These are phyloP conservation scores for Parastagonospora avenae DNA, from an alignment of 2,329 filamentous ascomycete species.

Conservation along the genomic window DNA sequence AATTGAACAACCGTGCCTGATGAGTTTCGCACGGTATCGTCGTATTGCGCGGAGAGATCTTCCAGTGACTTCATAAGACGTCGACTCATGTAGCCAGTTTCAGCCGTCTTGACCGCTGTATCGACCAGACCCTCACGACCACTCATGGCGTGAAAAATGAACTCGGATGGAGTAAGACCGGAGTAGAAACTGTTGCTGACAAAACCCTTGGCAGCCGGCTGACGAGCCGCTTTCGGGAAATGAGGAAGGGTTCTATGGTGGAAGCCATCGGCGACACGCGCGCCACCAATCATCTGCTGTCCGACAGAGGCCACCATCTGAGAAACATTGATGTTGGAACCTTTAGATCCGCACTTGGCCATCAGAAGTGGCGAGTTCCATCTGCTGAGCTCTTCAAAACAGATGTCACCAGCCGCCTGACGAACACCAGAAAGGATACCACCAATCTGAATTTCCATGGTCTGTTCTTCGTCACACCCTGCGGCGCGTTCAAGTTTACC, in stretches of 20 bases:
- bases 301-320: conserved; percentile 98
- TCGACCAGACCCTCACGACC: conserved; percentile 98
- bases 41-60: conserved; percentile 90
- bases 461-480: conserved; percentile 84
- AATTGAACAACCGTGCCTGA: conserved; percentile 91
- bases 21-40: conserved; percentile 92
- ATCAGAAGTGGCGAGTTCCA: conserved; percentile 95
- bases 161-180: conserved; percentile 86
- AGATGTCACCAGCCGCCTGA: conserved; percentile 87
- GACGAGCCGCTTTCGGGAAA: conserved; percentile 89
- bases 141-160: conserved; percentile 97
- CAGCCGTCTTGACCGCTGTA: conserved; percentile 97
- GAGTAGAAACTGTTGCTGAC: conserved; percentile 97
- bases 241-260: conserved; percentile 94
- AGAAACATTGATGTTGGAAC: conserved; percentile 95
- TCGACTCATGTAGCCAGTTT: conserved; percentile 99
- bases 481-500: conserved; percentile 84
- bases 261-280: conserved; percentile 93
- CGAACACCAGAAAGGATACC: conserved; percentile 91
- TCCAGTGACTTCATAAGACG: conserved; percentile 97
- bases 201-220: conserved; percentile 95
- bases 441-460: conserved; percentile 61
- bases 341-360: conserved; percentile 96
- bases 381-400: conserved; percentile 85
- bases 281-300: conserved; percentile 94